Evolutionary conservation across 2,329 filamentous ascomycete genomes (phyloP).

Genomic region (Colletotrichum somersetense): DNA sequence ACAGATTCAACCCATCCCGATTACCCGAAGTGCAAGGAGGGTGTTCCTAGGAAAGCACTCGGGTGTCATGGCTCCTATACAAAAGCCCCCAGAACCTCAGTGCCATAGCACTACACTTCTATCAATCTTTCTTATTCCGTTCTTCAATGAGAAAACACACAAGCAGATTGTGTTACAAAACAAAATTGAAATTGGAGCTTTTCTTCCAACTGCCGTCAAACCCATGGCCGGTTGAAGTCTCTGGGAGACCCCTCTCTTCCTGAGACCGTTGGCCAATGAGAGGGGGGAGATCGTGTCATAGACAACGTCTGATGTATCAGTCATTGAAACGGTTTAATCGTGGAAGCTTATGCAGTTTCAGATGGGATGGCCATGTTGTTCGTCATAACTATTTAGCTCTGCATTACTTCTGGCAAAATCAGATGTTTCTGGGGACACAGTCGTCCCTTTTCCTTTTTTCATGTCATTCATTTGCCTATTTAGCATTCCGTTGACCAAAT

Average conservation of each 20-base stretch:
- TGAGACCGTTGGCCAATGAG: background rate
- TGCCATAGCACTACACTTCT: background rate
- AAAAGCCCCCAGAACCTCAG: background rate
- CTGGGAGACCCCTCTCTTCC: constrained; percentile 5
- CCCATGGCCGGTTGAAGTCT: background rate
- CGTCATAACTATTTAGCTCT: constrained; percentile 34
- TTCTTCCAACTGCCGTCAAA: background rate
- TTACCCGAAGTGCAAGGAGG: background rate
- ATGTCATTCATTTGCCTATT: constrained; percentile 11
- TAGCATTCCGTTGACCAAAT: constrained; percentile 31
- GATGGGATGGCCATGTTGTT: constrained; percentile 14
- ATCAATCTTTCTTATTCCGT: background rate
- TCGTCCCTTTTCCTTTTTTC: background rate
- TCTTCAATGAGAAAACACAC: too few species aligned
- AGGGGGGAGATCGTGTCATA: constrained; percentile 2
- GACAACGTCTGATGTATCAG: constrained; percentile 10
- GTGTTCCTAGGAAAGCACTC: constrained; percentile 3
- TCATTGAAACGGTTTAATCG: constrained; percentile 12
- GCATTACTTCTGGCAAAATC: constrained; percentile 2
- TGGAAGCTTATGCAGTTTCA: constrained; percentile 9
- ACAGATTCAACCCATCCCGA: background rate
- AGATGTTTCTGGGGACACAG: background rate
- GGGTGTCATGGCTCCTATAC: background rate
- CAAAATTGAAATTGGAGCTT: background rate
- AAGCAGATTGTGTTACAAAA: constrained; percentile 4